Evolutionary conservation across 305 asterid species (phyloP), one percentile per base, ranked within the genome.

Genomic region (Fraxinus xanthoxyloides): DNA sequence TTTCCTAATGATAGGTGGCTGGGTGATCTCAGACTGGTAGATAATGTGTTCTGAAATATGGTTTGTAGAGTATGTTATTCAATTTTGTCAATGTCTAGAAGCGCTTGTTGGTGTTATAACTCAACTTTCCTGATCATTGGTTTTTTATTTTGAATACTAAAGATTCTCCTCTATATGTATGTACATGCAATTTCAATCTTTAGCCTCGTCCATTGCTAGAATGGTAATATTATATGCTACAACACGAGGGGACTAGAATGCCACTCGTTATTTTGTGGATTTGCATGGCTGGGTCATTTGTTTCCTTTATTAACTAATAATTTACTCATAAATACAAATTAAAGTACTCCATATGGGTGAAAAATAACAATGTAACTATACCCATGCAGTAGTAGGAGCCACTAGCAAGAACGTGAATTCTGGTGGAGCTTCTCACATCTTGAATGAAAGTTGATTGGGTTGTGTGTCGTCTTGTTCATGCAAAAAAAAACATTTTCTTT

Each of bases 1-100:
- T 76, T 80, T 84, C 77, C 46, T 76, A 23, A 75, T 36, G 48
- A 48, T 69, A 40, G 26, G 43, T 54, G 26, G 48, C 72, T 51
- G 13, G 77, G 12, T 5, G 12, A 56, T 56, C 67, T 56, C 12
- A 56, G 12, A 56, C 28, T 56, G 67, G 67, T 56, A 7, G 28
- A n/a, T 56, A 56, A 56, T 21, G 12, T 19, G 28, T n/a, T 56
- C 24, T 6, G 67, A 26, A 19, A 56, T 19, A 21, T 56, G 67
- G 67, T 56, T 56, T 19, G 2, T 56, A 17, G 24, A 56, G 26
- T 56, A 56, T 19, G 28, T 19, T n/a, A 56, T 17, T 56, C 28
- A 19, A 56, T 6, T 56, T 56, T 56, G 24, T 56, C 10, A 5
- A n/a, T 56, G 9, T 56, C 67, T 56, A 56, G 28, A 56, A 56